These are phyloP conservation scores for Verticillium tricorpus DNA, from an alignment of 2,329 filamentous ascomycete genomes.

Conservation along the genomic window DNA sequence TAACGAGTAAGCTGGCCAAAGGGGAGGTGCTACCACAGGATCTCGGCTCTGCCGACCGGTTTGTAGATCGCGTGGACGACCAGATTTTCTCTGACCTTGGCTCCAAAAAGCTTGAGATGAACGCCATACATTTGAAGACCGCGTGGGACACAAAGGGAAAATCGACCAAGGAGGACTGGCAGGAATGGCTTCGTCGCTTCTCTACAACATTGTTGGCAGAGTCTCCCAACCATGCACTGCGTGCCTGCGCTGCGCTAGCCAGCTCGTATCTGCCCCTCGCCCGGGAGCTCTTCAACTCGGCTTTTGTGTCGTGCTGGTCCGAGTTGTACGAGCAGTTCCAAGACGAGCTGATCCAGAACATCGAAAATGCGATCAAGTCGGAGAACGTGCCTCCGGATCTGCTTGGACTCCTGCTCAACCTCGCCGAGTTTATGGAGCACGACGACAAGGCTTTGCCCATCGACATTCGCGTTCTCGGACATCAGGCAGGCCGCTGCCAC, in stretches of 20 bases:
- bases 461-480: constrained; percentile 88
- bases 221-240: constrained; percentile 89
- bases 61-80: constrained; percentile 74
- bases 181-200: constrained; percentile 96
- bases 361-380: constrained; percentile 92
- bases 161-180: constrained; percentile 97
- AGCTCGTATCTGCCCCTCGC: constrained; percentile 89
- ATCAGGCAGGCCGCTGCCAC: constrained; percentile 94
- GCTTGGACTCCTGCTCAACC: constrained; percentile 85
- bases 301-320: constrained; percentile 98
- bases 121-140: constrained; percentile 92
- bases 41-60: constrained; percentile 79
- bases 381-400: constrained; percentile 95
- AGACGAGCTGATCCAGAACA: constrained; percentile 90
- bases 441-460: constrained; percentile 98
- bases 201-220: constrained; percentile 93
- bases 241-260: constrained; percentile 87
- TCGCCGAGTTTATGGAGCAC: constrained; percentile 99
- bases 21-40: constrained; percentile 94
- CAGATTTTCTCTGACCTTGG: constrained; percentile 76
- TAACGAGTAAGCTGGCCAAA: constrained; percentile 89
- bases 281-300: constrained; percentile 94
- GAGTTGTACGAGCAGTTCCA: constrained; percentile 96
- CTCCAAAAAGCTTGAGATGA: constrained; percentile 93
- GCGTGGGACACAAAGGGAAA: constrained; percentile 97